These are phyloP conservation scores for Xerocomellus intermedius DNA, from an alignment of 768 basidiomycete species.

Conservation along the genomic window DNA sequence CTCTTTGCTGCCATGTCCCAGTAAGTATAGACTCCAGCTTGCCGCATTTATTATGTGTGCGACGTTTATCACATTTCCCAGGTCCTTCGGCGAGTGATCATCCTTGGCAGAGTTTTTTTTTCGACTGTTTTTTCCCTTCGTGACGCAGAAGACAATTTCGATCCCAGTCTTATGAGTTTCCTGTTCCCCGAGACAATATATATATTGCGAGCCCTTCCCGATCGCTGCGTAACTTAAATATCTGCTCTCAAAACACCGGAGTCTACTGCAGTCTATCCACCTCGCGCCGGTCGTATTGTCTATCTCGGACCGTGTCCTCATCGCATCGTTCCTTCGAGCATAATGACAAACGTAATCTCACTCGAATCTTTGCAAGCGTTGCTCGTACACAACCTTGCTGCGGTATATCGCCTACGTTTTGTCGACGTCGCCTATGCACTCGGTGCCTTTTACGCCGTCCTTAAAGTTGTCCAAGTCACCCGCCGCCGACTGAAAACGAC, in stretches of 20 bases:
- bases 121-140: no score
- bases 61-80: neutral
- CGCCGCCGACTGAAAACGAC: slow-evolving; percentile 17
- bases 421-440: slow-evolving; percentile 1
- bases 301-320: no score
- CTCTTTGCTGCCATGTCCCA: neutral
- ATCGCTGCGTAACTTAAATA: neutral
- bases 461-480: slow-evolving; percentile 4
- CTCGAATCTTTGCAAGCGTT: slow-evolving; percentile 5
- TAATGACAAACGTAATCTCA: neutral
- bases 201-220: no score
- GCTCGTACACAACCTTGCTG: neutral
- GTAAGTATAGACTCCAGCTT: neutral
- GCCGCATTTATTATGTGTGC: neutral
- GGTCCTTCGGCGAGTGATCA: neutral
- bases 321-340: neutral
- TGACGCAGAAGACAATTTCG: no score
- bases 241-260: neutral
- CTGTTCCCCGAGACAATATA: no score
- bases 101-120: no score
- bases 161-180: no score
- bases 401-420: neutral
- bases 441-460: slow-evolving; percentile 4
- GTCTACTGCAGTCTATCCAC: neutral
- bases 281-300: neutral